These are phyloP conservation scores for Wickerhamomyces tratensis DNA, from an alignment of 805 yeast species.

Conservation along the genomic window DNA sequence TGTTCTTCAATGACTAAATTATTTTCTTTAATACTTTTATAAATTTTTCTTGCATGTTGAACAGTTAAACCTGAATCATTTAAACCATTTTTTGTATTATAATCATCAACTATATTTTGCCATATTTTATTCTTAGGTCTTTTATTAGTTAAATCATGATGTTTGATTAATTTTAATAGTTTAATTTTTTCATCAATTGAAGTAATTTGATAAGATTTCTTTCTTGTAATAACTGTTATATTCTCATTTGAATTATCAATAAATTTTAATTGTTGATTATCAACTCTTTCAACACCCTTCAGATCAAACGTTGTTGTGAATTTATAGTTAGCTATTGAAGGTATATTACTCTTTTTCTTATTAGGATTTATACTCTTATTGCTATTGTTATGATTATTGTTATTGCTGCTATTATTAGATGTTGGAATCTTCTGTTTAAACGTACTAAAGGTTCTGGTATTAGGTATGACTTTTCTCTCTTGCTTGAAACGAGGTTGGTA, in stretches of 20 bases:
- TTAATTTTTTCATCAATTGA: background rate
- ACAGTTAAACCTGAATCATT: background rate
- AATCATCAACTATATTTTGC: background rate
- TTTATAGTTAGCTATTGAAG: constrained; percentile 1
- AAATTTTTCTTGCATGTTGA: constrained; percentile 1
- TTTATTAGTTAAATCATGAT: background rate
- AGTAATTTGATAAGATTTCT: constrained; percentile 2
- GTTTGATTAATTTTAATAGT: background rate
- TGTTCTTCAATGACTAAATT: too few species aligned
- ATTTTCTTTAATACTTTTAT: too few species aligned
- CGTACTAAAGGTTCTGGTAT: too few species aligned
- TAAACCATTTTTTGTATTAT: background rate
- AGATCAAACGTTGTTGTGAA: constrained; percentile 1
- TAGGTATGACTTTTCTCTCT: too few species aligned
- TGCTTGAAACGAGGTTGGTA: too few species aligned
- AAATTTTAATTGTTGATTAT: background rate
- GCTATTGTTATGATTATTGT: background rate
- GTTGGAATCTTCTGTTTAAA: too few species aligned
- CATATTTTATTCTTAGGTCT: constrained; percentile 1
- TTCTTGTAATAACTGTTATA: background rate
- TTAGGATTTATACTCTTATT: background rate
- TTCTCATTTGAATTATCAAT: background rate
- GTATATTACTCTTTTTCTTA: background rate
- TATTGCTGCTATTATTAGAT: too few species aligned
- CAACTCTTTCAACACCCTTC: background rate